Percentiles rank a stretch among this genome's conserved stretches.
phyloP scores from a whole-genome alignment of 2,329 filamentous ascomycete species.

The Didymella segeticola region DNA sequence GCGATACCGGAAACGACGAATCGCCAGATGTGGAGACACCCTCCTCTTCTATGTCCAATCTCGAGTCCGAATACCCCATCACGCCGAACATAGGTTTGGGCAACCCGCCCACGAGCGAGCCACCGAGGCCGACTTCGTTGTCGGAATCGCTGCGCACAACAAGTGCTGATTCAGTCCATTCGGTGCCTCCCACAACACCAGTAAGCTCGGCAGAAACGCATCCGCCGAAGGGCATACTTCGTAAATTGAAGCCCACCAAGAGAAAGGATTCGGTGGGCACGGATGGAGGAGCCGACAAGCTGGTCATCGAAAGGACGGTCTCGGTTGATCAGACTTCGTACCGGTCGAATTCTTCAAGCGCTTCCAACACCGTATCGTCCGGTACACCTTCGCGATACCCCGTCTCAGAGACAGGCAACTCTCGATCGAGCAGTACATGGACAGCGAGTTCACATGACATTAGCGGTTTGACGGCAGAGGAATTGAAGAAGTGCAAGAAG shows the following conservation, averaged over 20 bases:
- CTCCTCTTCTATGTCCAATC: constrained; percentile 22
- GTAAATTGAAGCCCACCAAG: constrained; percentile 26
- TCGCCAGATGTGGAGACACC: constrained; percentile 18
- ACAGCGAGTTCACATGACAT: constrained; percentile 50
- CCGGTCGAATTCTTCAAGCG: constrained; percentile 34
- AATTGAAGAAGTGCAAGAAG: constrained; percentile 54
- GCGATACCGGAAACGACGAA: constrained; percentile 18
- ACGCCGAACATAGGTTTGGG: constrained; percentile 10
- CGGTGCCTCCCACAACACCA: constrained; percentile 18
- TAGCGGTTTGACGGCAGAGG: constrained; percentile 47
- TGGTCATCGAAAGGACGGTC: constrained; percentile 42
- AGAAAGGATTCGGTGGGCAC: constrained; percentile 7
- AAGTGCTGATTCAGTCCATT: constrained; percentile 22
- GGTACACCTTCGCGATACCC: constrained; percentile 23
- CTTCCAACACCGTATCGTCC: constrained; percentile 29
- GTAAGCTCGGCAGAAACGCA: constrained; percentile 22
- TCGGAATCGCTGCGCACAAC: constrained; percentile 12
- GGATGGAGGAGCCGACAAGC: constrained; percentile 22
- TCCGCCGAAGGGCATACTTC: constrained; percentile 30
- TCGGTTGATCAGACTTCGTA: constrained; percentile 45
- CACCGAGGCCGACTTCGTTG: constrained; percentile 2
- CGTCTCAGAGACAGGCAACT: constrained; percentile 19
- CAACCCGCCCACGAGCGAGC: background rate
- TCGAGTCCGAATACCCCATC: constrained; percentile 10
- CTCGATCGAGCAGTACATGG: constrained; percentile 45